Percentiles rank a stretch among this genome's conserved stretches.
phyloP scores from a whole-genome alignment of 495 filamentous ascomycete genomes.

The Lentithecium fluviatile region DNA sequence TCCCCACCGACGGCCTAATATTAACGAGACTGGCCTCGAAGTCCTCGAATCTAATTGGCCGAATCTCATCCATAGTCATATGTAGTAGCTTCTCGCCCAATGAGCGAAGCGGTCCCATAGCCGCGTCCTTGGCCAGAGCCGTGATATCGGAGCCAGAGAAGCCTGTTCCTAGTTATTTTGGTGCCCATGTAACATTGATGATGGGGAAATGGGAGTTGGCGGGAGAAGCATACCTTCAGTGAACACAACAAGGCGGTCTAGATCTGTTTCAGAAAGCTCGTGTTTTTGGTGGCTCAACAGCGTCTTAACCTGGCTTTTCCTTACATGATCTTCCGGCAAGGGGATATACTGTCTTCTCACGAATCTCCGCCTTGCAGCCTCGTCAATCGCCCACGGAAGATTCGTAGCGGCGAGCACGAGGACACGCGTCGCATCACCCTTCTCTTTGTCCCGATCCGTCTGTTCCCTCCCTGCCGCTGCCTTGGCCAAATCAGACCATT shows the following conservation, averaged over 20 bases:
- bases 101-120: constrained; percentile 93
- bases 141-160: constrained; percentile 98
- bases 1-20: constrained; percentile 89
- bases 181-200: not conserved
- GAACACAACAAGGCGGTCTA: constrained; percentile 70
- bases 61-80: constrained; percentile 91
- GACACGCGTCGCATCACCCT: constrained; percentile 84
- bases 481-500: constrained; percentile 91
- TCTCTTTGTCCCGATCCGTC: constrained; percentile 62
- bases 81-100: constrained; percentile 86
- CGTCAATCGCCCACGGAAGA: constrained; percentile 96
- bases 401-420: constrained; percentile 96
- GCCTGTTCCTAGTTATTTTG: constrained; percentile 52
- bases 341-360: constrained; percentile 96
- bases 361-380: constrained; percentile 87
- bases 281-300: constrained; percentile 87
- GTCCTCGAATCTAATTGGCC: constrained; percentile 77
- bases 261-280: constrained; percentile 68
- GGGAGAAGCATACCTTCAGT: constrained; percentile 69
- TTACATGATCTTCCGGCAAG: constrained; percentile 77
- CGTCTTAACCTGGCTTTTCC: constrained; percentile 71
- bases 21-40: constrained; percentile 81
- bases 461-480: constrained; percentile 85
- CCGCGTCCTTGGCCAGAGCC: constrained; percentile 93
- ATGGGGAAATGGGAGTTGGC: not conserved